phyloP scores from a whole-genome alignment of 495 filamentous ascomycete species.

The Hypoxylon perforatum region DNA sequence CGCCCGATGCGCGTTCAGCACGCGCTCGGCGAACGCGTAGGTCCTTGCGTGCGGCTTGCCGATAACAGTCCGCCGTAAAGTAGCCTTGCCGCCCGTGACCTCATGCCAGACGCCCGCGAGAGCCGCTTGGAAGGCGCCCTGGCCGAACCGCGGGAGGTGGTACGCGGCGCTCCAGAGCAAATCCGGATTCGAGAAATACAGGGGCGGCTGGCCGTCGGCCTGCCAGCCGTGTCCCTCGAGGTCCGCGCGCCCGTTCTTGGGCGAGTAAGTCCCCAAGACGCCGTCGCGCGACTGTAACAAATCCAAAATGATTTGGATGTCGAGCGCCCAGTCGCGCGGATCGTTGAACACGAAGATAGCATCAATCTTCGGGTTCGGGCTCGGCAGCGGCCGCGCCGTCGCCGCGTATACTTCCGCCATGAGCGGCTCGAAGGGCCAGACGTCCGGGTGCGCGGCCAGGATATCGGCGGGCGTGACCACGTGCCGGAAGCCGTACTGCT shows the following conservation, averaged over 20 bases:
- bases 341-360: conserved; percentile 92
- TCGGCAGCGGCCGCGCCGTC: conserved; percentile 71
- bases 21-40: conserved; percentile 84
- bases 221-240: conserved; percentile 79
- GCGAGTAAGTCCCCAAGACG: conserved; percentile 78
- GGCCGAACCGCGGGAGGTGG: conserved; percentile 88
- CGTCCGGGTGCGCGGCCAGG: conserved; percentile 71
- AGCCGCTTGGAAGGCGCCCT: conserved; percentile 89
- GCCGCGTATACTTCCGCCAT: conserved; percentile 69
- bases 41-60: conserved; percentile 85
- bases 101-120: conserved; percentile 81
- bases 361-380: conserved; percentile 73
- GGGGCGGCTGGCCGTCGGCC: conserved; percentile 77
- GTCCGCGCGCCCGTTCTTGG: conserved; percentile 56
- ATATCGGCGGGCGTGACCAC: conserved; percentile 90
- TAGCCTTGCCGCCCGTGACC: conserved; percentile 71
- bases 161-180: conserved; percentile 86
- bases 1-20: conserved; percentile 70
- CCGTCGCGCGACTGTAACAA: conserved; percentile 79
- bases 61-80: conserved; percentile 73
- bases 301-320: conserved; percentile 83
- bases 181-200: conserved; percentile 93
- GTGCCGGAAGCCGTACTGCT: conserved; percentile 84
- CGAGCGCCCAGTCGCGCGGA: conserved; percentile 93
- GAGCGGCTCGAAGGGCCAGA: conserved; percentile 83